Base-by-base conservation (phyloP, 75 land plant genomes). In the Larix kaempferi region DNA sequence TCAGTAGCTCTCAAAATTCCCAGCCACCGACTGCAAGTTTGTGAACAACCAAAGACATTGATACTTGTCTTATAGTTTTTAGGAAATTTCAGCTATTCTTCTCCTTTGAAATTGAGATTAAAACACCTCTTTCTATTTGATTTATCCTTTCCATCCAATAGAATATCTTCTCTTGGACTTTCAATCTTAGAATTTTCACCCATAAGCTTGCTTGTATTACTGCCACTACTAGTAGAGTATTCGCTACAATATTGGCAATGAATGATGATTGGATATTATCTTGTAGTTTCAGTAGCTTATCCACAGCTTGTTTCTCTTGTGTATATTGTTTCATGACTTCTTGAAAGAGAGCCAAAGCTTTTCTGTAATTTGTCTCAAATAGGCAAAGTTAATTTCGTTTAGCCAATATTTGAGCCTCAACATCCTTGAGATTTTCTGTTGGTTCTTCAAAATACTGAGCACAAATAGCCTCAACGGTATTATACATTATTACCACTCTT, bases 401-500 rank as follows among this genome's bases (percentile, higher is more conserved):
- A 29, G 74, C 73, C 69, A 96, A 86, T 78, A 96, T 86, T 44
- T 90, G 89, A 64, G 89, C 89, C 74, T 96, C 99, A 60, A 93
- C 80, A 11, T 88, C 90, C 84, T 90, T 86, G 21, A 96, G 93
- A 76, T 90, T 91, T 39, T 84, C 80, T 4, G 89, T 84, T 44
- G 88, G 77, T 56, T 93, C 94, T 74, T 84, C 86, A 74, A 84
- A 96, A n/a, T 89, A 72, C 86, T n/a, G 87, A 19, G 93, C 91
- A 86, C 91, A 93, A 17, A 96, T 61, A 22, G 92, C 92, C 78
- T 93, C 96, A 74, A 96, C 91, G 16, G 92, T 91, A 67, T 96
- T 93, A 26, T 81, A n/a, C n/a, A n/a, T n/a, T n/a, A n/a, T n/a
- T 83, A 71, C 96, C 99, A 87, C 89, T 88, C 79, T 93, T 96